Base-by-base conservation (phyloP, 106 monocot species). In the Acanthochlamys bracteata region DNA sequence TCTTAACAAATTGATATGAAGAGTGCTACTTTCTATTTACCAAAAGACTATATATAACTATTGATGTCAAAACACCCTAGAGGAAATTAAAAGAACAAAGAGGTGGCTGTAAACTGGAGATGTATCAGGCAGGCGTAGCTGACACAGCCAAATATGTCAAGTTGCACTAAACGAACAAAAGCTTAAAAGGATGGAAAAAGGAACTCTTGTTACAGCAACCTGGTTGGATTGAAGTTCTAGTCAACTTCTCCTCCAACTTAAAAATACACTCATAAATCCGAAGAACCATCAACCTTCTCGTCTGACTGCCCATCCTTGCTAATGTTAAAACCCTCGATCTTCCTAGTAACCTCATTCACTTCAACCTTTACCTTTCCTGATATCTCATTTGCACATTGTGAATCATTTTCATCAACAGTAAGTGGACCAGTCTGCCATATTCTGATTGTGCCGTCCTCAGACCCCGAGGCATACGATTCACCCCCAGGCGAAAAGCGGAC, bases 391-490 rank as follows among this genome's bases (percentile, higher is more conserved):
- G 66, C 41, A n/a, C 42, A 20, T 47, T 22, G 10, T n/a, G 57
- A 40, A 40, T 84, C 84, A 39, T 66, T 72, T 10, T 83, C 86
- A 17, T 84, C 90, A 8, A 46, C 25, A 1, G 71, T 66, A 0
- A 43, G 20, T n/a, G 77, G 77, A 25, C 70, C 68, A 10, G 82
- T 78, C 60, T 98, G 84, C 91, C 96, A 91, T 66, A 98, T 98
- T 65, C 91, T 77, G 52, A 98, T 90, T 64, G 96, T 98, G 10
- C 96, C 96, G 54, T 98, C 96, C 67, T 98, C 96, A 4, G 96
- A 98, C 46, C 96, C 96, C 1, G 96, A 98, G 0, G 85, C 84
- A 68, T 98, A 98, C 1, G 96, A 98, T 47, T 98, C 96, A 6
- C 96, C 91, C 16, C 74, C 85, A 8, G 96, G 96, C 27, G 96